Base-by-base conservation (phyloP, 106 monocot genomes). In the Acorus calamus region DNA sequence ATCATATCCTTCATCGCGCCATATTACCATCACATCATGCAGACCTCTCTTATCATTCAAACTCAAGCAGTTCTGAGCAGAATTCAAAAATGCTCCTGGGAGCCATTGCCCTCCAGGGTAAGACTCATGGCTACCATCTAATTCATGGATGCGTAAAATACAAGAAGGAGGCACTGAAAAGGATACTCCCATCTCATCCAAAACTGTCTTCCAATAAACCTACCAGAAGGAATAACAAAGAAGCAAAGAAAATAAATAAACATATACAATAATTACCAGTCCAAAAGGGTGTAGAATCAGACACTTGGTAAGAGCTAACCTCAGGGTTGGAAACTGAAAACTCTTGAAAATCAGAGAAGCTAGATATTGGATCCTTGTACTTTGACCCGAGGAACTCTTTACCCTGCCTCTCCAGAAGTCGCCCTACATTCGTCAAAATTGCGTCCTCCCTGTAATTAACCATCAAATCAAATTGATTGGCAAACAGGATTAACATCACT, bases 1-100 rank as follows among this genome's bases (percentile, higher is more conserved):
- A 80, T 90, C 94, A 68, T 7, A 69, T 57, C 78, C 87, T 73
- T 96, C 94, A 75, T 96, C 87, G 70, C 87, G 84, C 90, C 94
- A 96, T 53, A 87, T 69, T 55, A 96, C 42, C 53, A 68, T 63
- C 50, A 73, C 64, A 59, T 87, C 87, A 80, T 87, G 75, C 11
- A 60, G 50, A 14, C 57, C 49, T 78, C 80, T 79, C 55, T 83
- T 84, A 66, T 73, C 70, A 69, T 77, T 87, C 55, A 73, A 59
- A 63, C 54, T 76, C 71, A 96, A 80, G 67, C 90, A 96, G 79
- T 78, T 84, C 48, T 59, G 68, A 66, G 94, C 87, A 67, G 84
- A 71, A 77, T 96, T 96, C 9, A 96, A 55, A 70, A 49, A 58
- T 55, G 94, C 94, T 6, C 80, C 94, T 3, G 90, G 76, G 63